Base-by-base conservation (phyloP, 176 grass and related monocot species). In the Paspalum vaginatum region DNA sequence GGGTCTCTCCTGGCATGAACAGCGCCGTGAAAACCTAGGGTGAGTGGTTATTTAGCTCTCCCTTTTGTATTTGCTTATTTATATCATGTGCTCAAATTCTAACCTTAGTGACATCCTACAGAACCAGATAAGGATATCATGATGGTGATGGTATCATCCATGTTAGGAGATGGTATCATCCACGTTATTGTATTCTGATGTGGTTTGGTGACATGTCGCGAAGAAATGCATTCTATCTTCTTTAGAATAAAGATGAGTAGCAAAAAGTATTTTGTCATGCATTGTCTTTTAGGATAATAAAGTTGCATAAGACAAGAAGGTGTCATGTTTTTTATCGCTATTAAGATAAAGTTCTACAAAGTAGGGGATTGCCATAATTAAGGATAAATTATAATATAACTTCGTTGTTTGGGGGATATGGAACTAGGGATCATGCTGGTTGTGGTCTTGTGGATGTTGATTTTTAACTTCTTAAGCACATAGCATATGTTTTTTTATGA, bases 1-100 rank as follows among this genome's bases (percentile, higher is more conserved):
- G 60, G 94, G 94, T 12, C 79, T 97, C 50, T 94, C 91, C 53
- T 97, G 94, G 94, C 94, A 97, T 59, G 89, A 97, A 84, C 91
- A 94, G 50, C 91, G 91, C 11, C 87, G 83, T 39, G 83, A 90
- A 58, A 81, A 65, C 66, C 77, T 97, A 26, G 91, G 94, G 94
- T 97, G 61, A 52, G 91, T 79, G 24, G 13, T 65, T 63, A 15
- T 17, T 24, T 43, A 2, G 42, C 14, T 26, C 40, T 68, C 3
- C 11, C 2, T 68, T 81, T 42, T 48, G 43, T 65, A 59, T 54
- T 54, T 56, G 3, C 17, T 47, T 75, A 26, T 68, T 53, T 80
- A 26, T 61, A 69, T 26, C 49, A 27, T 71, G 76, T 58, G 59
- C 9, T 42, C 48, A 56, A 81, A 76, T 55, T 83, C 20, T 21